phyloP scores from a whole-genome alignment of 1,284 basidiomycete species.

The Irpex sp. region DNA sequence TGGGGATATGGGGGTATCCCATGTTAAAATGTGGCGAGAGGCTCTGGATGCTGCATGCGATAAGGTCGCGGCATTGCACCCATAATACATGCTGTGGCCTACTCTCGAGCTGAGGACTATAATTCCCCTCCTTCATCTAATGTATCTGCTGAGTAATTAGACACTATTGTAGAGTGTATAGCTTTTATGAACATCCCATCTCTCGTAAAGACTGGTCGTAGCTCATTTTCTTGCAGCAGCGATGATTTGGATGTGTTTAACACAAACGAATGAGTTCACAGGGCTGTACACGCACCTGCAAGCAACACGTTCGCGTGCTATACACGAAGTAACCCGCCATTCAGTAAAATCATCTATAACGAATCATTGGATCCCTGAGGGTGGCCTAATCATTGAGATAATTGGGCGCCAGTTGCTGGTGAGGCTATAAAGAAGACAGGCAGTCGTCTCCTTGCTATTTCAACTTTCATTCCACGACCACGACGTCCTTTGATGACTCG shows the following conservation, averaged over 20 bases:
- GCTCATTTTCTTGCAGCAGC: no score
- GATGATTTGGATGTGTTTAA: no score
- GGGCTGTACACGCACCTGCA: no score
- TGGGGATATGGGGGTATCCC: conserved; percentile 20
- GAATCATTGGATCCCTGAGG: no score
- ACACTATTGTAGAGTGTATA: no score
- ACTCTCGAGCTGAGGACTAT: no score
- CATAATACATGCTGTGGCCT: neutral
- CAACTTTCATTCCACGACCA: neutral
- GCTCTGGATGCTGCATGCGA: conserved; percentile 43
- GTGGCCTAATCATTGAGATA: neutral
- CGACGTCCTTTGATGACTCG: neutral
- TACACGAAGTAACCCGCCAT: neutral
- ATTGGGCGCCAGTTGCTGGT: neutral
- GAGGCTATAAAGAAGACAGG: neutral
- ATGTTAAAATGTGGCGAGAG: conserved; percentile 38
- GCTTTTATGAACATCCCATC: no score
- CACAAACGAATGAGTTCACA: no score
- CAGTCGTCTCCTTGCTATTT: neutral
- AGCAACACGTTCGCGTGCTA: neutral
- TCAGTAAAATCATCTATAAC: no score
- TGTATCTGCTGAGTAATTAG: no score
- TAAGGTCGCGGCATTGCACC: conserved; percentile 25
- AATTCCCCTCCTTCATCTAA: no score
- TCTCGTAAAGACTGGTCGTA: no score